These are phyloP conservation scores for Elongisporangium senticosum DNA, from an alignment of 352 stramenopile genomes.

Conservation along the genomic window DNA sequence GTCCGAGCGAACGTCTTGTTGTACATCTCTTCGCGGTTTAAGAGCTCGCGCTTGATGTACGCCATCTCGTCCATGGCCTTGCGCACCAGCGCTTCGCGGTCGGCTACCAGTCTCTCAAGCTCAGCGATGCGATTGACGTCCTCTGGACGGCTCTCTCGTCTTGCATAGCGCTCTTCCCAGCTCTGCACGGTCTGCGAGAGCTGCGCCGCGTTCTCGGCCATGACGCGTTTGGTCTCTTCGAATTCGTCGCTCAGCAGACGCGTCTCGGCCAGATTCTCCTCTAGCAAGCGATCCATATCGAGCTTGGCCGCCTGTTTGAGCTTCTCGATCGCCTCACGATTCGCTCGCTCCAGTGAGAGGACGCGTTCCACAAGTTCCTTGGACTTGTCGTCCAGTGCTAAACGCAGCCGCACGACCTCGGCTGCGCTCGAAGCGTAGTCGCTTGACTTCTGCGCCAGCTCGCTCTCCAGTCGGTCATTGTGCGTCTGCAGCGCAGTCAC, in stretches of 20 bases:
- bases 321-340: conserved; percentile 42
- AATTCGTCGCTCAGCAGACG: conserved; percentile 68
- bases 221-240: conserved; percentile 43
- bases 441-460: conserved; percentile 21
- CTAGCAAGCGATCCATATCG: conserved; percentile 61
- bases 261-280: conserved; percentile 65
- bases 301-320: conserved; percentile 51
- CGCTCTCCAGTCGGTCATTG: conserved; percentile 15
- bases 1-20: conserved; percentile 88
- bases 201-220: conserved; percentile 44
- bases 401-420: conserved; percentile 21
- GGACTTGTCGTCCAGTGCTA: conserved; percentile 25
- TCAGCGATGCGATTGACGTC: conserved; percentile 76
- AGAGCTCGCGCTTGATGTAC: conserved; percentile 90
- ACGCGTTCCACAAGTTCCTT: conserved; percentile 29
- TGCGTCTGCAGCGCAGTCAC: conserved; percentile 17
- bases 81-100: conserved; percentile 68
- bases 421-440: conserved; percentile 23
- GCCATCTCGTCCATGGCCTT: conserved; percentile 85
- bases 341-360: conserved; percentile 22
- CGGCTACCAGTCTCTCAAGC: conserved; percentile 49
- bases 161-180: conserved; percentile 55
- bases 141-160: conserved; percentile 63
- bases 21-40: conserved; percentile 93
- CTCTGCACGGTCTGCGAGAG: conserved; percentile 37